A percentile compares a stretch with the other conserved stretches of the same genome.
These are phyloP conservation scores for Amauroascus niger DNA, from an alignment of 2,329 filamentous ascomycete species.

Conservation along the genomic window DNA sequence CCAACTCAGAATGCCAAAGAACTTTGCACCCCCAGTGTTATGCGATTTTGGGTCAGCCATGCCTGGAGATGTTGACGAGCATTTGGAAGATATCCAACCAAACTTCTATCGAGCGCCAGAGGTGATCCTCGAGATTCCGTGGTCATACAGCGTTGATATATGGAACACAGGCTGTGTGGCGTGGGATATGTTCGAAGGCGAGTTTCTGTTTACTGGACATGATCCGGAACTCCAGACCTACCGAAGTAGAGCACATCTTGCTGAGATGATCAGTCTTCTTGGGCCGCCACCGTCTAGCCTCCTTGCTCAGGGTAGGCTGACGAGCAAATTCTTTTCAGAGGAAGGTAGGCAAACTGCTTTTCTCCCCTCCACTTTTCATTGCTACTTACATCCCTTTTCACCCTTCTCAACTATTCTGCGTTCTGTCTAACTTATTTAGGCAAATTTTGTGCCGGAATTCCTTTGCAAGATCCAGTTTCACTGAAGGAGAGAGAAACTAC, in stretches of 20 bases:
- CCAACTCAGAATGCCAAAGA: slow-evolving; percentile 19
- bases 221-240: slow-evolving; percentile 35
- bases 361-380: slow-evolving; percentile 1
- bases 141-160: slow-evolving; percentile 43
- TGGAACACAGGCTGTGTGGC: slow-evolving; percentile 40
- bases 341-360: slow-evolving; percentile 24
- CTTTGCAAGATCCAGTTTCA: slow-evolving; percentile 20
- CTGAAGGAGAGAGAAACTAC: slow-evolving; percentile 33
- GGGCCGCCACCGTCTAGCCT: slow-evolving; percentile 35
- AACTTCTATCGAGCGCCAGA: slow-evolving; percentile 34
- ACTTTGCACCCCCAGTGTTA: slow-evolving; percentile 22
- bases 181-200: slow-evolving; percentile 44
- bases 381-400: slow-evolving; percentile 5
- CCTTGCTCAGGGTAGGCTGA: slow-evolving; percentile 26
- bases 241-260: slow-evolving; percentile 40
- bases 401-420: too few species aligned
- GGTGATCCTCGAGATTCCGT: slow-evolving; percentile 40
- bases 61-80: slow-evolving; percentile 7
- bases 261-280: slow-evolving; percentile 41
- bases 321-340: slow-evolving; percentile 33
- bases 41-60: slow-evolving; percentile 22
- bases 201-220: slow-evolving; percentile 36
- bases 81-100: slow-evolving; percentile 20
- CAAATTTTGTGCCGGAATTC: slow-evolving; percentile 20
- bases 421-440: slow-evolving; percentile 21